Evolutionary conservation across 768 basidiomycete genomes (phyloP).

Genomic region (Fistulinella prunicolor): DNA sequence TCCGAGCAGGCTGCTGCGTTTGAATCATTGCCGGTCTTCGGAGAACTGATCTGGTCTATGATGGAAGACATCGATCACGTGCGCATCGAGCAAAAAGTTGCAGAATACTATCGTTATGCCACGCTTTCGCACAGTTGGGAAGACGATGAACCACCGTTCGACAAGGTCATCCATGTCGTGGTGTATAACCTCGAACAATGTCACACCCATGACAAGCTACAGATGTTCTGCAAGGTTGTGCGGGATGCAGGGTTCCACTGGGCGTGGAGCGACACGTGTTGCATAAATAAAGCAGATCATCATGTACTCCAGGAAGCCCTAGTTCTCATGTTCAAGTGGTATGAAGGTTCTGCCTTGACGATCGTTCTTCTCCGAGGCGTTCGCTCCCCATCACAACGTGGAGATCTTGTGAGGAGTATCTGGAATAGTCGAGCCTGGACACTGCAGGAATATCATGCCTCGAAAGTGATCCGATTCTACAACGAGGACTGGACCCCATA

Average conservation of each 20-base stretch:
- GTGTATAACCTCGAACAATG: background rate
- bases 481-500: constrained; percentile 10
- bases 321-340: background rate
- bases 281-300: background rate
- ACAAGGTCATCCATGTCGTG: background rate
- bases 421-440: constrained; percentile 5
- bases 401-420: background rate
- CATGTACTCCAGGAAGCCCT: background rate
- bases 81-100: constrained; percentile 2
- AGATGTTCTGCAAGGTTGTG: background rate
- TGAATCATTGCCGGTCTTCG: background rate
- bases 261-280: constrained; percentile 12
- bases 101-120: background rate
- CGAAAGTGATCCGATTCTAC: constrained; percentile 12
- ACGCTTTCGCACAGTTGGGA: background rate
- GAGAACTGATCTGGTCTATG: constrained; percentile 8
- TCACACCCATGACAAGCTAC: background rate
- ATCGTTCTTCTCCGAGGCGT: constrained; percentile 2
- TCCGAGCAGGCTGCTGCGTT: constrained; percentile 3
- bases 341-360: background rate
- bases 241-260: constrained; percentile 1
- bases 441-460: constrained; percentile 14
- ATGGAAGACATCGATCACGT: background rate
- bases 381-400: background rate
- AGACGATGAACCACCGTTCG: background rate